These are phyloP conservation scores for Trichoderma hamatum DNA, from an alignment of 2,329 filamentous ascomycete species.

Conservation along the genomic window DNA sequence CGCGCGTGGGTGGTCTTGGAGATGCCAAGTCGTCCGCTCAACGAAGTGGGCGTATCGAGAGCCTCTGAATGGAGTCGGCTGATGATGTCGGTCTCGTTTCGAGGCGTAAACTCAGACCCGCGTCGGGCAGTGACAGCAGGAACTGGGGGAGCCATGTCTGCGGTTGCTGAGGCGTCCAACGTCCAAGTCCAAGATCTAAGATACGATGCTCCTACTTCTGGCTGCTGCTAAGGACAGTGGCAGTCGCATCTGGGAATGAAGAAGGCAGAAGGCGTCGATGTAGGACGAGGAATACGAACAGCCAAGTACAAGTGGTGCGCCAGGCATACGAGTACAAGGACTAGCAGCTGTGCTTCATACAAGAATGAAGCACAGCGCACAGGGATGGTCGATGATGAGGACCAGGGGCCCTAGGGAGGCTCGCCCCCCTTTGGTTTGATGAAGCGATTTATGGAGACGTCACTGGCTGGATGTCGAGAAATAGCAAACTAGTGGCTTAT, in stretches of 20 bases:
- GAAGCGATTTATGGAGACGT: constrained; percentile 25
- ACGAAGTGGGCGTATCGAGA: constrained; percentile 39
- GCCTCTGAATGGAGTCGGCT: constrained; percentile 43
- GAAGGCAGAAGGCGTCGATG: constrained; percentile 13
- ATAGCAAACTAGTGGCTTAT: background rate
- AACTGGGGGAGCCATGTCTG: constrained; percentile 41
- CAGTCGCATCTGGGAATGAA: constrained; percentile 22
- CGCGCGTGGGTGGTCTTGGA: constrained; percentile 33
- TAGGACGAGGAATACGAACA: background rate
- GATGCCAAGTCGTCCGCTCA: constrained; percentile 36
- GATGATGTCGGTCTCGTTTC: constrained; percentile 40
- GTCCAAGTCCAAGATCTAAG: constrained; percentile 18
- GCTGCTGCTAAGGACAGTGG: constrained; percentile 11
- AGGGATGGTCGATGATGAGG: constrained; percentile 16
- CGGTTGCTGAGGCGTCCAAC: constrained; percentile 20
- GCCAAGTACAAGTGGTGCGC: constrained; percentile 11
- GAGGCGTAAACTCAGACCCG: constrained; percentile 34
- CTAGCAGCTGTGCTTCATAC: constrained; percentile 1
- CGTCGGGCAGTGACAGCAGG: constrained; percentile 31
- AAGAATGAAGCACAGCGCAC: constrained; percentile 10
- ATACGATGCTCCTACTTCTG: constrained; percentile 22
- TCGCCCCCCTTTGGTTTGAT: constrained; percentile 24
- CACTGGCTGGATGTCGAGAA: constrained; percentile 11
- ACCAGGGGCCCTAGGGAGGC: constrained; percentile 24
- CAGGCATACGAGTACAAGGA: constrained; percentile 11